A percentile compares a stretch with the other conserved stretches of the same genome.
These are phyloP conservation scores for Calvatia gigantea DNA, from an alignment of 768 basidiomycete genomes.

Conservation along the genomic window DNA sequence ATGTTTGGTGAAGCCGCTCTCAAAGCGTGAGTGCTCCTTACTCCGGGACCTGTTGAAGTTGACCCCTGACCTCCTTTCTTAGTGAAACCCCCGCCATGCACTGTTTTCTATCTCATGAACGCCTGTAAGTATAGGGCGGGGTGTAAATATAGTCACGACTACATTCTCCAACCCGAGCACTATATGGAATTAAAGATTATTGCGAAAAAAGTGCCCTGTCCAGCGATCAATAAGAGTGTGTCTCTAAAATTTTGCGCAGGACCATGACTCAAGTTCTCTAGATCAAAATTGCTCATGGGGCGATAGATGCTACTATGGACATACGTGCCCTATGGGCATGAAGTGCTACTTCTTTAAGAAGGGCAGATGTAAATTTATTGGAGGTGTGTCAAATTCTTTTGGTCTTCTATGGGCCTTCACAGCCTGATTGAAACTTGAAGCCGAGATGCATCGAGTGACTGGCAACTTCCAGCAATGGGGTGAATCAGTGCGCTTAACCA, in stretches of 20 bases:
- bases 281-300: constrained; percentile 57
- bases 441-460: constrained; percentile 39
- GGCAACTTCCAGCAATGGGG: constrained; percentile 12
- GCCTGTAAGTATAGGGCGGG: constrained; percentile 52
- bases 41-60: constrained; percentile 3
- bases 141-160: constrained; percentile 64
- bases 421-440: constrained; percentile 21
- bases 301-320: constrained; percentile 55
- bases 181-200: constrained; percentile 50
- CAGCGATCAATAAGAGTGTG: constrained; percentile 53
- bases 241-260: not conserved
- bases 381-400: constrained; percentile 37
- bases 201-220: constrained; percentile 63
- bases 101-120: constrained; percentile 57
- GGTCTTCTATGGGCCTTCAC: constrained; percentile 12
- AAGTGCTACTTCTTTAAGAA: constrained; percentile 49
- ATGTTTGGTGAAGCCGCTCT: constrained; percentile 42
- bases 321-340: constrained; percentile 41
- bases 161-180: constrained; percentile 50
- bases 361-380: constrained; percentile 60
- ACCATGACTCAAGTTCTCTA: constrained; percentile 19
- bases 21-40: constrained; percentile 48
- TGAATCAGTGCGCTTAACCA: not conserved
- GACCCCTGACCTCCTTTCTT: constrained; percentile 16
- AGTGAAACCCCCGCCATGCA: constrained; percentile 68